Base-by-base conservation (phyloP, 495 filamentous ascomycete species). In the Aspergillus incahuasiensis region DNA sequence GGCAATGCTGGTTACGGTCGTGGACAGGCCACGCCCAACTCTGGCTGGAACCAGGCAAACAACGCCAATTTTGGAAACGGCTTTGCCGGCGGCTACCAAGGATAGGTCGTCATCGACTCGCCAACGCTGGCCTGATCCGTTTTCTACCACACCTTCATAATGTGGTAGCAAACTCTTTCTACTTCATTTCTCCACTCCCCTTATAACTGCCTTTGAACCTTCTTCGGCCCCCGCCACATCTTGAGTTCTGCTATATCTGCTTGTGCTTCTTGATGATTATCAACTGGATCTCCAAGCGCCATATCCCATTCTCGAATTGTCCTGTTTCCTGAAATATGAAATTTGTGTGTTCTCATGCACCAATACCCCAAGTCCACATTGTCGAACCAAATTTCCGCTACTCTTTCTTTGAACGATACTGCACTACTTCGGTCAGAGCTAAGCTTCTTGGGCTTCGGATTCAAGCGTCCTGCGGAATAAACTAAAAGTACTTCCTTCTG, bases 1-100 rank as follows among this genome's bases (percentile, higher is more conserved):
- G 85, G 80, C 40, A 88, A 85, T 62, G 85, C 86, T 58, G 88
- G 88, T 47, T 95, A 91, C 61, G 89, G 88, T 41, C 90, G 90
- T 72, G 88, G 87, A 60, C 88, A 91, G 60, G 85, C 82, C 60
- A 80, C 84, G 54, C 82, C 87, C 56, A 85, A 83, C 63, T 74
- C 84, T 63, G 87, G 88, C 61, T 92, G 89, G 86, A 85, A 80
- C 62, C 85, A 86, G 63, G 70, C 70, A 53, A 76, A 73, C 67
- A 74, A 71, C 65, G 72, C 69, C 58, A 75, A 70, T 35, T 79
- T 73, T 63, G 69, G 72, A 38, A 78, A 80, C 70, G 78, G 76
- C 61, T 81, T 79, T 56, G 32, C 32, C 32, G 74, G 75, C 56
- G 75, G 71, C 67, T 82, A 81, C 65, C 79, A 82, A 69, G 71